These are phyloP conservation scores for Viola odorata DNA, from an alignment of 345 rosid species.

Conservation along the genomic window DNA sequence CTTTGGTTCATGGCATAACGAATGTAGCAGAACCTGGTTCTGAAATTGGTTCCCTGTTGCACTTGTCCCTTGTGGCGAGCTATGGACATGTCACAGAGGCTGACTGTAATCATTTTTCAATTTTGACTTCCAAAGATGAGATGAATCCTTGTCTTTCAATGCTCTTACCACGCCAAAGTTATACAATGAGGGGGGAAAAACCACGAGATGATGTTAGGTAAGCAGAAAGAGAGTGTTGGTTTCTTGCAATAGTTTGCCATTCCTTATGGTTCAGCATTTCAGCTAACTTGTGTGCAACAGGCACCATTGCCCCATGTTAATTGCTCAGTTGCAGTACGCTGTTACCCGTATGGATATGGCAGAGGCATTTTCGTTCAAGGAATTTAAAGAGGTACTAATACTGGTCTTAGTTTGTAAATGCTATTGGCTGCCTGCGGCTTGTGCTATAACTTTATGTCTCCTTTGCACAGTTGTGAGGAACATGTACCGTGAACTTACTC, in stretches of 20 bases:
- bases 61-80: slow-evolving; percentile 71
- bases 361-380: slow-evolving; percentile 56
- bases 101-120: slow-evolving; percentile 27
- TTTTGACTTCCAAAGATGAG: slow-evolving; percentile 31
- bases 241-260: background rate
- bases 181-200: slow-evolving; percentile 70
- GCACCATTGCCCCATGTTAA: slow-evolving; percentile 73
- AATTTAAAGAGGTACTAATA: slow-evolving; percentile 53
- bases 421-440: too few species aligned
- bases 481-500: too few species aligned
- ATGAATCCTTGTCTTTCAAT: slow-evolving; percentile 33
- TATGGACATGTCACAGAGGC: slow-evolving; percentile 46
- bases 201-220: slow-evolving; percentile 66
- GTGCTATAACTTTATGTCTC: too few species aligned
- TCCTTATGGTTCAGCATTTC: background rate
- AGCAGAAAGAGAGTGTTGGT: slow-evolving; percentile 4
- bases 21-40: slow-evolving; percentile 48
- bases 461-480: too few species aligned
- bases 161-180: slow-evolving; percentile 72
- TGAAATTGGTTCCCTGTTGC: slow-evolving; percentile 53
- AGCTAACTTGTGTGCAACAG: slow-evolving; percentile 35
- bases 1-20: slow-evolving; percentile 48
- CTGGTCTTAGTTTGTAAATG: too few species aligned
- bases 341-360: slow-evolving; percentile 78
- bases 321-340: slow-evolving; percentile 83